Evolutionary conservation across 768 basidiomycete species (phyloP).

Genomic region (Mycena capillaripes): DNA sequence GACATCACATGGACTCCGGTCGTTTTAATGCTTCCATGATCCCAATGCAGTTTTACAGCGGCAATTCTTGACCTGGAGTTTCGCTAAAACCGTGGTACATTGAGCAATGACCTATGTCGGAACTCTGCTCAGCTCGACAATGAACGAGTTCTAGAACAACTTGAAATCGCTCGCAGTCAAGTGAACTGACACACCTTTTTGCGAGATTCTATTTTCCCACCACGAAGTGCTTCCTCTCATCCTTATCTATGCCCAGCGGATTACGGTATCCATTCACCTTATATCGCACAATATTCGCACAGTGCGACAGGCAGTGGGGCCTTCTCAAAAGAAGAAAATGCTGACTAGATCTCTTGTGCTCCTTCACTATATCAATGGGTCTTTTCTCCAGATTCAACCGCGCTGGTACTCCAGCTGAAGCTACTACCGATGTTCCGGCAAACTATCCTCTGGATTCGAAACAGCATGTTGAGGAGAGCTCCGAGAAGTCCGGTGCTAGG

Average conservation of each 20-base stretch:
- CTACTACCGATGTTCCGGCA: background rate
- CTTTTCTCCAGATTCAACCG: slow-evolving; percentile 26
- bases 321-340: background rate
- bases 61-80: too few species aligned
- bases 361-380: slow-evolving; percentile 3
- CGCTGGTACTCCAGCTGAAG: background rate
- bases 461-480: slow-evolving; percentile 3
- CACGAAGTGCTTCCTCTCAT: background rate
- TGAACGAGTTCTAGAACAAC: too few species aligned
- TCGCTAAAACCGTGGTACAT: too few species aligned
- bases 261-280: background rate
- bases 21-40: too few species aligned
- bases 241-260: slow-evolving; percentile 12
- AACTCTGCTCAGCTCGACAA: too few species aligned
- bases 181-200: too few species aligned
- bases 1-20: too few species aligned
- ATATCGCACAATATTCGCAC: slow-evolving; percentile 1
- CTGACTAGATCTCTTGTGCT: background rate
- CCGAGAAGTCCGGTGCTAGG: slow-evolving; percentile 3
- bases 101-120: too few species aligned
- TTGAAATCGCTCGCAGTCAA: too few species aligned
- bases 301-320: background rate
- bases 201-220: slow-evolving; percentile 5
- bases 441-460: slow-evolving; percentile 7
- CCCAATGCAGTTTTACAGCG: too few species aligned